Evolutionary conservation across 2,329 filamentous ascomycete genomes (phyloP).

Genomic region (Colletotrichum sansevieriae): DNA sequence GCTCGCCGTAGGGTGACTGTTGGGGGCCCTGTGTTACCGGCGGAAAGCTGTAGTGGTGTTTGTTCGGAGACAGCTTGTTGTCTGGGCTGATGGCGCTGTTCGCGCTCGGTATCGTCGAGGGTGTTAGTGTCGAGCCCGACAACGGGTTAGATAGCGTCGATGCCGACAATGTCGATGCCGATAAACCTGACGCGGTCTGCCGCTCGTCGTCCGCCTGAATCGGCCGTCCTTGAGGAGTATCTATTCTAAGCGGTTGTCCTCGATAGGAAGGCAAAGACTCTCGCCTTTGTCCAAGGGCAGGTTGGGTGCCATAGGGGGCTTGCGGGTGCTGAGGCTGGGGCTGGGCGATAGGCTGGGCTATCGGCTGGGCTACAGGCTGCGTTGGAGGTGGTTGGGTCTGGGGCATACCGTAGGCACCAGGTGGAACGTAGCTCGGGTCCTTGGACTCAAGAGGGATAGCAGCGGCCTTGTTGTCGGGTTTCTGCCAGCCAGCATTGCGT

Average conservation of each 20-base stretch:
- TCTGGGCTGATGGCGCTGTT: slow-evolving; percentile 68
- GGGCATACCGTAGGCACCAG: slow-evolving; percentile 73
- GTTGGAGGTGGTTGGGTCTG: slow-evolving; percentile 53
- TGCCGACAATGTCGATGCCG: not conserved
- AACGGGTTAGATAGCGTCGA: slow-evolving; percentile 9
- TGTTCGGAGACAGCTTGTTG: slow-evolving; percentile 61
- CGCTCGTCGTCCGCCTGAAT: slow-evolving; percentile 70
- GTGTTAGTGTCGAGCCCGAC: slow-evolving; percentile 14
- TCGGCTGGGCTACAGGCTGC: slow-evolving; percentile 46
- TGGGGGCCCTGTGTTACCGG: slow-evolving; percentile 46
- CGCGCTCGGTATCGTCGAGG: slow-evolving; percentile 69
- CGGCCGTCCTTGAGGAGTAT: slow-evolving; percentile 71
- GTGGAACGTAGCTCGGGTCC: slow-evolving; percentile 74
- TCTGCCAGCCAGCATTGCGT: slow-evolving; percentile 79
- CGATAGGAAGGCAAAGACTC: slow-evolving; percentile 72
- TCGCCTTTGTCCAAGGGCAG: slow-evolving; percentile 58
- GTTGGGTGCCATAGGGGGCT: slow-evolving; percentile 52
- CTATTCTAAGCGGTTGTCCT: slow-evolving; percentile 72
- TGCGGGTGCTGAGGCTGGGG: slow-evolving; percentile 17
- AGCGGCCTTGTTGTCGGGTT: slow-evolving; percentile 76
- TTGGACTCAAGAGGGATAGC: slow-evolving; percentile 87
- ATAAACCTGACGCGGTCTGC: slow-evolving; percentile 57
- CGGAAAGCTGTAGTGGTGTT: not conserved
- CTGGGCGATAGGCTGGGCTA: slow-evolving; percentile 42
- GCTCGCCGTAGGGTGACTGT: slow-evolving; percentile 60